These are phyloP conservation scores for Uromyces viciae-fabae DNA, from an alignment of 1,284 basidiomycete genomes.

Conservation along the genomic window DNA sequence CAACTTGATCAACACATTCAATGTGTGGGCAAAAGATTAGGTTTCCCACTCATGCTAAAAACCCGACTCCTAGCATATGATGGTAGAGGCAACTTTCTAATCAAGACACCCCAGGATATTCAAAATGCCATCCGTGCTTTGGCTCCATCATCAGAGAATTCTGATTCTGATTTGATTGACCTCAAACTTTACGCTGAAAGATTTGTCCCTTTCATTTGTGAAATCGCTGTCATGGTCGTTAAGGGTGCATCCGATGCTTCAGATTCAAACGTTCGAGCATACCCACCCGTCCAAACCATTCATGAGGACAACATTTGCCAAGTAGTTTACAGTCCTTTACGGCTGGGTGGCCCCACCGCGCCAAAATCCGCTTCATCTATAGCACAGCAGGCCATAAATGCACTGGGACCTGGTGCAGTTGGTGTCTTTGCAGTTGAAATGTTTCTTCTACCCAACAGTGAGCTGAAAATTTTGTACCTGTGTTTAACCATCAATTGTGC, in stretches of 20 bases:
- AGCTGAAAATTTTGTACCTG: conserved; percentile 49
- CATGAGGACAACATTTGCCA: conserved; percentile 94
- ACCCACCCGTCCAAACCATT: conserved; percentile 91
- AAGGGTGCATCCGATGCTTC: conserved; percentile 59
- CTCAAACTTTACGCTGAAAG: conserved; percentile 82
- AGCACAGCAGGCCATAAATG: conserved; percentile 77
- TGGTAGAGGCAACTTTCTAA: conserved; percentile 84
- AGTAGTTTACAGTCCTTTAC: conserved; percentile 80
- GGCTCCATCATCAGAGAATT: conserved; percentile 52
- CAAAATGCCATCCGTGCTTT: conserved; percentile 64
- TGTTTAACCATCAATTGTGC: background rate
- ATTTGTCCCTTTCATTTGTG: conserved; percentile 83
- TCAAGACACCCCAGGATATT: conserved; percentile 62
- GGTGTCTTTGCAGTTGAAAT: conserved; percentile 98
- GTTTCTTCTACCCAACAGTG: conserved; percentile 86
- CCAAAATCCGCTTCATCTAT: conserved; percentile 65
- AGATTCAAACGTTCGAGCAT: conserved; percentile 62
- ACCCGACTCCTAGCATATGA: conserved; percentile 92
- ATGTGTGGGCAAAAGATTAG: conserved; percentile 62
- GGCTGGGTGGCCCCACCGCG: conserved; percentile 61
- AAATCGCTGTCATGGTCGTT: conserved; percentile 97
- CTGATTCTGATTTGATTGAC: conserved; percentile 61
- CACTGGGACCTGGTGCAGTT: conserved; percentile 69
- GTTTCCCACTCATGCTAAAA: conserved; percentile 93
- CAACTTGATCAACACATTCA: conserved; percentile 61